Percentiles rank a stretch among this genome's conserved stretches.
Evolutionary conservation across 228 moss, liverwort and hornwort genomes (phyloP).

Genomic region (Sphagnum fallax): DNA sequence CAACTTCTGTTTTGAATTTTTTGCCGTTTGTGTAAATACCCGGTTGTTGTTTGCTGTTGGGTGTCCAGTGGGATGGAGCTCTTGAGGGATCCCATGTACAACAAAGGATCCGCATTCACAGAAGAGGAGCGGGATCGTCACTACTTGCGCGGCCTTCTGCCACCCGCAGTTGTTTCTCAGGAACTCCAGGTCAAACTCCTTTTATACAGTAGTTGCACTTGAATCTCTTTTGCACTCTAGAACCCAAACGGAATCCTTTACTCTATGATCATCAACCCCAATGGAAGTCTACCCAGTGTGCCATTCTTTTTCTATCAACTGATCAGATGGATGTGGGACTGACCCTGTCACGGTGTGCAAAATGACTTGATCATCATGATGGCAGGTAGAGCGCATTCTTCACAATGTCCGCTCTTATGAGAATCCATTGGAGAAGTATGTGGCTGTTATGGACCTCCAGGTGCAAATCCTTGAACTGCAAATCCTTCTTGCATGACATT

Average conservation of each 20-base stretch:
- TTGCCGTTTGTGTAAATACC: too few species aligned
- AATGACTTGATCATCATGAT: neutral
- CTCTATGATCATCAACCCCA: too few species aligned
- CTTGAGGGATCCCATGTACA: conserved; percentile 79
- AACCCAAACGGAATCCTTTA: too few species aligned
- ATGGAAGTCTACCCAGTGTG: too few species aligned
- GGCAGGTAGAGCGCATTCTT: conserved; percentile 57
- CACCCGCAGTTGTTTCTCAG: conserved; percentile 66
- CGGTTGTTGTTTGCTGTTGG: too few species aligned
- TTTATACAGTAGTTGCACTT: too few species aligned
- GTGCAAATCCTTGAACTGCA: conserved; percentile 14
- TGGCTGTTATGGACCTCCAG: conserved; percentile 77
- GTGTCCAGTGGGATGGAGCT: conserved; percentile 69
- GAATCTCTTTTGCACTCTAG: too few species aligned
- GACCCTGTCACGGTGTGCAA: too few species aligned
- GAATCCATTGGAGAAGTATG: conserved; percentile 68
- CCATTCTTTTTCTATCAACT: too few species aligned
- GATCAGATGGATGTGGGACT: too few species aligned
- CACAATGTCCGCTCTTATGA: conserved; percentile 51
- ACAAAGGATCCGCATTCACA: conserved; percentile 80
- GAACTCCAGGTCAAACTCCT: conserved; percentile 49
- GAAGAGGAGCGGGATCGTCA: conserved; percentile 73
- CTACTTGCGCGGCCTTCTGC: conserved; percentile 79
- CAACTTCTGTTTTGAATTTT: too few species aligned
- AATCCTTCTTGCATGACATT: too few species aligned